Conservation (phyloP, 2,329 filamentous ascomycete species). For the Calonectria honghensis region DNA sequence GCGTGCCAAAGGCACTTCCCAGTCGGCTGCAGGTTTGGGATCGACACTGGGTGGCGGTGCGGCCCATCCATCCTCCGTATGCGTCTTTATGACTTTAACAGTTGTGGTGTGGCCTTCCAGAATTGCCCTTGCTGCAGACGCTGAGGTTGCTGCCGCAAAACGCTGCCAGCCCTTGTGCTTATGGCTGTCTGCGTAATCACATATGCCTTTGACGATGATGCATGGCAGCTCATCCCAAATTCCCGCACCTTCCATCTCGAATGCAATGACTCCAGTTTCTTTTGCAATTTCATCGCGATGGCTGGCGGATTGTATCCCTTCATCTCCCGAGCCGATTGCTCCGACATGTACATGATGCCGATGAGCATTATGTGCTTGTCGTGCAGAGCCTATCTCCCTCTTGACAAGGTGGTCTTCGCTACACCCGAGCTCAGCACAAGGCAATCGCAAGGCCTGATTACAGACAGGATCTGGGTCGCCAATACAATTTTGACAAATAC, state of each 20-base stretch:
- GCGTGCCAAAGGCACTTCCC: slow-evolving; percentile 49
- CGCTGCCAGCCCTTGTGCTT: slow-evolving; percentile 2
- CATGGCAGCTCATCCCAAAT: slow-evolving; percentile 1
- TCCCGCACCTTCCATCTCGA: slow-evolving; percentile 11
- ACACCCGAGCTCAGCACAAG: not conserved
- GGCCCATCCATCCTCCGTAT: too few species aligned
- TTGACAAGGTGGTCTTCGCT: not conserved
- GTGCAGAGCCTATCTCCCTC: not conserved
- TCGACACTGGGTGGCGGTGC: not conserved
- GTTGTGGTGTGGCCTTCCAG: not conserved
- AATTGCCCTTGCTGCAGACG: slow-evolving; percentile 2
- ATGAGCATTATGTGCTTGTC: not conserved
- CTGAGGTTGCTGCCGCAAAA: slow-evolving; percentile 7
- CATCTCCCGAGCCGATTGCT: not conserved
- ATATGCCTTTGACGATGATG: slow-evolving; percentile 1
- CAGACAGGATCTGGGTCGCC: not conserved
- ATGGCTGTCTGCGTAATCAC: slow-evolving; percentile 14
- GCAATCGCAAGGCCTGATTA: not conserved
- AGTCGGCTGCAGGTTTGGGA: not conserved
- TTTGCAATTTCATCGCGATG: slow-evolving; percentile 5
- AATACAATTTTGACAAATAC: not conserved
- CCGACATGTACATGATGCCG: slow-evolving; percentile 2
- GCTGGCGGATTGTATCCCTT: not conserved
- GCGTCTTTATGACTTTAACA: not conserved
- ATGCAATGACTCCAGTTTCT: slow-evolving; percentile 2